Conservation (phyloP, 139 green algal species). For the Tetraselmis chui region DNA sequence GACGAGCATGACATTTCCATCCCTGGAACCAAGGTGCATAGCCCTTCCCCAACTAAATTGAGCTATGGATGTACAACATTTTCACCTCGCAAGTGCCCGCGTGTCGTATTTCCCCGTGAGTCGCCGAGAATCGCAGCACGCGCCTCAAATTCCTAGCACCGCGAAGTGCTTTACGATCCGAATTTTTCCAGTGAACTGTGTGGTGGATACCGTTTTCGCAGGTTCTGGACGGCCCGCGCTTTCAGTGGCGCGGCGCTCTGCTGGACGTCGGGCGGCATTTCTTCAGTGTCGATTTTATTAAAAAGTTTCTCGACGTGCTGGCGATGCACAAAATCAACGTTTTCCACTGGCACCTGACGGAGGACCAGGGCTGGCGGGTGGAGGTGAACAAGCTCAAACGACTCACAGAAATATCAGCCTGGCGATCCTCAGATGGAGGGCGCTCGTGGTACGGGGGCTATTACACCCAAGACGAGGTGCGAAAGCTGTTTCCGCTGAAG, state of each 20-base stretch:
- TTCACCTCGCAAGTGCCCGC: neutral
- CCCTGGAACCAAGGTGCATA: conserved; percentile 3
- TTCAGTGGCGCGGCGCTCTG: conserved; percentile 49
- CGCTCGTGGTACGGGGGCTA: conserved; percentile 38
- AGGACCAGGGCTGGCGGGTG: conserved; percentile 64
- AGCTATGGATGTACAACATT: no score
- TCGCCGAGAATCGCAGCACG: no score
- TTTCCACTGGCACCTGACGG: conserved; percentile 60
- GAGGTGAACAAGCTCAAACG: conserved; percentile 41
- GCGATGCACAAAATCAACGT: conserved; percentile 54
- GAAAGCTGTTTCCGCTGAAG: no score
- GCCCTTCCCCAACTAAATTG: no score
- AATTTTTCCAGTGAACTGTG: neutral
- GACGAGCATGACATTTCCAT: conserved; percentile 1
- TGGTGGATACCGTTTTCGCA: neutral
- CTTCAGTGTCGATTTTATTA: conserved; percentile 41
- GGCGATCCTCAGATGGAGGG: conserved; percentile 14
- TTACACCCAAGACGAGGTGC: conserved; percentile 47
- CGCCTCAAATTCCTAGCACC: no score
- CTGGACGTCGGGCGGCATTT: conserved; percentile 56
- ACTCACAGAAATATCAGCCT: conserved; percentile 46
- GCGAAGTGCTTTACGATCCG: neutral
- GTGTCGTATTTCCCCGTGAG: neutral
- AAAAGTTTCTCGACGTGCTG: conserved; percentile 43
- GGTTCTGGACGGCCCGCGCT: conserved; percentile 43